Evolutionary conservation across 352 stramenopile genomes (phyloP), one percentile per base, ranked within the genome.

Genomic region (Globisporangium solare): DNA sequence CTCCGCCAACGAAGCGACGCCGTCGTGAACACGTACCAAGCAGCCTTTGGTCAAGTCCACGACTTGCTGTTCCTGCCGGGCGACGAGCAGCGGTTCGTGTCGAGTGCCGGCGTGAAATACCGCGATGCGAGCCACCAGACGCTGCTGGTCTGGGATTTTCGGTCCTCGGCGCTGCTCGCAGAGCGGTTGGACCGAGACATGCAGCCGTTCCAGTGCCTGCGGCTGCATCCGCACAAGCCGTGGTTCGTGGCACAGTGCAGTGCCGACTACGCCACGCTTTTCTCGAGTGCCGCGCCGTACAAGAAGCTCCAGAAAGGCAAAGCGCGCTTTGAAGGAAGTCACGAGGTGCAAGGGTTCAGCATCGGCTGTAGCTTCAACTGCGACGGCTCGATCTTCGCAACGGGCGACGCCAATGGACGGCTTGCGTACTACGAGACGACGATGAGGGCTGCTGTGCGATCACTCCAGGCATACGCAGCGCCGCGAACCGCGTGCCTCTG

Each of bases 111-210:
- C 0, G 37, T 86, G 12, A 60, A 58, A 18, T 60, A 68, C 10
- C 66, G 70, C 35, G 68, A 80, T 54, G 69, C 71, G 27, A 84
- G 76, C 59, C 75, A 87, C 55, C 74, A 83, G 56, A 87, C 79
- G 37, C 66, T 89, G 48, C 52, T 85, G 17, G 76, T 89, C 42
- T 89, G 79, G 79, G 79, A 89, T 49, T 72, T 71, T 15, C 66
- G 68, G 22, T 79, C 76, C 2, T 39, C 56, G 11, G 60, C 68
- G 3, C 57, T 86, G 39, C 63, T 89, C 24, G 72, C 64, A 13
- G 74, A 87, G 54, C 74, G 68, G 4, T 54, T 89, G 1, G 66
- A 86, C 55, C 56, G 47, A 11, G 76, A 83, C 17, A 60, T 86
- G 56, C 62, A 73, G 14, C 61, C 73, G 10, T 79, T 81, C 64